A percentile compares a stretch with the other conserved stretches of the same genome.
phyloP scores from a whole-genome alignment of 2,329 filamentous ascomycete species.

The Colletotrichum sp. region DNA sequence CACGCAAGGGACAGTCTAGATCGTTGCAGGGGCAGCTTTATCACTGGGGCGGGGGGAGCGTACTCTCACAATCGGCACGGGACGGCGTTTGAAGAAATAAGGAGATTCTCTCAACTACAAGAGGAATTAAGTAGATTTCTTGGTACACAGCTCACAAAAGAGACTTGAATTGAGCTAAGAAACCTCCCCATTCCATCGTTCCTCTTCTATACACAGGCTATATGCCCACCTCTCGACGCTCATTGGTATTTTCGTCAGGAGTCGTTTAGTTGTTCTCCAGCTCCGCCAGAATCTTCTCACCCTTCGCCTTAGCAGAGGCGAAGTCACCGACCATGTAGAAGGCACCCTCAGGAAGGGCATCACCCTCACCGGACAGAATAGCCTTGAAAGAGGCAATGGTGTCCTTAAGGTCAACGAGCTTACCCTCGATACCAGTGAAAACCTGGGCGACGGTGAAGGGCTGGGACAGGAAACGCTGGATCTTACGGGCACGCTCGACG shows the following conservation, averaged over 20 bases:
- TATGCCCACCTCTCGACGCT: slow-evolving; percentile 44
- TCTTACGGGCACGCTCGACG: slow-evolving; percentile 99
- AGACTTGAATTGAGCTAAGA: slow-evolving; percentile 61
- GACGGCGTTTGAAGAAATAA: slow-evolving; percentile 14
- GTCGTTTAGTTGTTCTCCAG: slow-evolving; percentile 62
- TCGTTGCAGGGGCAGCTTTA: not conserved
- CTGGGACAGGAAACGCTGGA: slow-evolving; percentile 99
- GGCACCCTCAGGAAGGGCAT: slow-evolving; percentile 90
- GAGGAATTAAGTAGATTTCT: slow-evolving; percentile 57
- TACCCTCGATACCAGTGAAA: slow-evolving; percentile 94
- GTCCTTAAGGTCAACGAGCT: slow-evolving; percentile 97
- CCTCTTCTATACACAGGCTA: slow-evolving; percentile 65
- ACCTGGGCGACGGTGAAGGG: slow-evolving; percentile 90
- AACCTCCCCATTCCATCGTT: slow-evolving; percentile 53
- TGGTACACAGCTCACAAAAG: slow-evolving; percentile 69
- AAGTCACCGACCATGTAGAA: slow-evolving; percentile 99
- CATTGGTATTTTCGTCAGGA: slow-evolving; percentile 22
- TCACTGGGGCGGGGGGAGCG: not conserved
- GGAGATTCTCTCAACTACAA: slow-evolving; percentile 35
- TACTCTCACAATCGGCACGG: not conserved
- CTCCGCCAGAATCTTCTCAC: slow-evolving; percentile 99
- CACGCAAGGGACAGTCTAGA: not conserved
- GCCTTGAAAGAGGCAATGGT: slow-evolving; percentile 98
- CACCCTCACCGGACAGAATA: slow-evolving; percentile 93
- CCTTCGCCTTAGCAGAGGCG: slow-evolving; percentile 91